Conservation (phyloP, 192 early-diverging fungal species). For the Podila minutissima region DNA sequence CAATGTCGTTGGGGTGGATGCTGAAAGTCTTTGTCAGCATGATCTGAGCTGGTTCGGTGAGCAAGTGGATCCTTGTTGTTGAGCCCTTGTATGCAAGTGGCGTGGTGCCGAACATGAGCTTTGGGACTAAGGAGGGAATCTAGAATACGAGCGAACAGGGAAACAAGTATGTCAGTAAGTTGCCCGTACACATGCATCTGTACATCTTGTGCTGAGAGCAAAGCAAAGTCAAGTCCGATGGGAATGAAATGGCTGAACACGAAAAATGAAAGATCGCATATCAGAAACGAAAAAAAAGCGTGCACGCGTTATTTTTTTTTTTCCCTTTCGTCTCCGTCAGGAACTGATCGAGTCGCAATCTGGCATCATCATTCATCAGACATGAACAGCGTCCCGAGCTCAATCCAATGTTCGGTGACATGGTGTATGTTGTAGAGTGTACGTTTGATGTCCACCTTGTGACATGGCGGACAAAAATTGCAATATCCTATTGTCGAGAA, state of each 20-base stretch:
- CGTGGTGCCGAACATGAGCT: conserved; percentile 64
- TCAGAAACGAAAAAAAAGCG: too few relatives aligned
- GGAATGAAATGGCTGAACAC: too few relatives aligned
- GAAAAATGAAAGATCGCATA: too few relatives aligned
- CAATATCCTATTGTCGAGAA: background rate
- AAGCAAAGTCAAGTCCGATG: too few relatives aligned
- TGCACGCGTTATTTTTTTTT: too few relatives aligned
- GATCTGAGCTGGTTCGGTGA: conserved; percentile 36
- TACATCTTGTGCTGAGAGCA: too few relatives aligned
- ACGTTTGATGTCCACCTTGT: too few relatives aligned
- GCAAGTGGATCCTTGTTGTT: conserved; percentile 58
- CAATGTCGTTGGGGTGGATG: conserved; percentile 42
- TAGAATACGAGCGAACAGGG: background rate
- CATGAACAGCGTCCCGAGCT: background rate
- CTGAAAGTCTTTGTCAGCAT: conserved; percentile 52
- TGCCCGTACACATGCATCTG: too few relatives aligned
- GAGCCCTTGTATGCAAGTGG: conserved; percentile 63
- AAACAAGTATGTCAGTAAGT: conserved; percentile 4
- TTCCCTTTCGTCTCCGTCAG: conserved; percentile 3
- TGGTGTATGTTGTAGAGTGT: too few relatives aligned
- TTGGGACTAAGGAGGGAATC: conserved; percentile 53
- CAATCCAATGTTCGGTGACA: too few relatives aligned
- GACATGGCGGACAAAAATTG: background rate
- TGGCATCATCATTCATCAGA: background rate
- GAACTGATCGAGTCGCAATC: background rate